These are phyloP conservation scores for Fusarium avenaceum DNA, from an alignment of 2,329 filamentous ascomycete genomes.

Conservation along the genomic window DNA sequence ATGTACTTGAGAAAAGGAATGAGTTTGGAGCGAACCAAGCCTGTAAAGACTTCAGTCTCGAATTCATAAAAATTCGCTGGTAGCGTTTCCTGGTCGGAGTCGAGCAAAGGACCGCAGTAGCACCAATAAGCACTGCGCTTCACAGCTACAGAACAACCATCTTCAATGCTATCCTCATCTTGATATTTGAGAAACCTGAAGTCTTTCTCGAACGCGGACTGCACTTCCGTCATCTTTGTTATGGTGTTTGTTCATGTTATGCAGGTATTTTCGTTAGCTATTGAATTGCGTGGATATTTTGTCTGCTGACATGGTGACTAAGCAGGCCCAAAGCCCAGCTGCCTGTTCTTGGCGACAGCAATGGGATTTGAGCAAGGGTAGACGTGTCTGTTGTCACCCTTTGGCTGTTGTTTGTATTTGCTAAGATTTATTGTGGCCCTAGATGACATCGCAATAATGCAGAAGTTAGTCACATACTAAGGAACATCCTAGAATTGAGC, in stretches of 20 bases:
- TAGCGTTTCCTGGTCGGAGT: constrained; percentile 30
- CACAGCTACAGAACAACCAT: constrained; percentile 24
- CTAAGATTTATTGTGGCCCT: background rate
- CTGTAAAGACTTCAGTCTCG: constrained; percentile 52
- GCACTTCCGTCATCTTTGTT: background rate
- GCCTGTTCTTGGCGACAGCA: background rate
- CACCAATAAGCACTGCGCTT: constrained; percentile 58
- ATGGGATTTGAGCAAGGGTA: background rate
- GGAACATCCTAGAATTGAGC: too few relatives aligned
- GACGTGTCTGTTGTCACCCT: too few relatives aligned
- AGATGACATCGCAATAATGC: too few relatives aligned
- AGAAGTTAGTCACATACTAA: too few relatives aligned
- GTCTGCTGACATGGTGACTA: constrained; percentile 13
- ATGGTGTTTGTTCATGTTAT: too few relatives aligned
- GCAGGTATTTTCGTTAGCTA: background rate
- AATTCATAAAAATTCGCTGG: constrained; percentile 58
- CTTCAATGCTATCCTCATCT: background rate
- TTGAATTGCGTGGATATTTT: constrained; percentile 6
- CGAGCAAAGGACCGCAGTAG: constrained; percentile 59
- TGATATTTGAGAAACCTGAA: constrained; percentile 29
- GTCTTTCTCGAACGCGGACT: background rate
- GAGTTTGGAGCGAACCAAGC: constrained; percentile 53
- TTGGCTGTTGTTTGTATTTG: background rate
- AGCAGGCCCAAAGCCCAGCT: background rate
- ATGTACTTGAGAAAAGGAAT: constrained; percentile 58